phyloP scores from a whole-genome alignment of 306 rosid genomes.

The Boehmeria nivea region DNA sequence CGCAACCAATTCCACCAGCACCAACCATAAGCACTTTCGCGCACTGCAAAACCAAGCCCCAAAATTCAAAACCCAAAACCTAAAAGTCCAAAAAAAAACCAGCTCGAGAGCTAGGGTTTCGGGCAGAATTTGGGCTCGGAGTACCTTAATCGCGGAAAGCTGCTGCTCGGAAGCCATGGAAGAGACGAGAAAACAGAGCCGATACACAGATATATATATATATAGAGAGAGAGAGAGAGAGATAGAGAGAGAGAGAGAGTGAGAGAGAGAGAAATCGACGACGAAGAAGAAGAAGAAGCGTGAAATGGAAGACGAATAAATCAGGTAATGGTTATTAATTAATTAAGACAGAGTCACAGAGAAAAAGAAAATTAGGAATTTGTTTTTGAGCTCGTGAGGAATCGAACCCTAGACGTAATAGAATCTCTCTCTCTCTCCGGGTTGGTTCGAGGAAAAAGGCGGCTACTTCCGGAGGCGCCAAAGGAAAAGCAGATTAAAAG shows the following conservation, averaged over 20 bases:
- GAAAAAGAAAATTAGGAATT: background rate
- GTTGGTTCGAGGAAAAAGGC: background rate
- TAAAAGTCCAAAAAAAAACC: background rate
- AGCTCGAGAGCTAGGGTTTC: conserved; percentile 23
- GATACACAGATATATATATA: no score
- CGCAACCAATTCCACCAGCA: conserved; percentile 99
- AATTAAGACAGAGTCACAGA: background rate
- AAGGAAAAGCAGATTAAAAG: background rate
- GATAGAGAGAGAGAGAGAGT: conserved; percentile 5
- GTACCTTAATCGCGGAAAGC: conserved; percentile 51
- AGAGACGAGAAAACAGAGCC: conserved; percentile 6
- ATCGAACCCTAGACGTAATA: conserved; percentile 26
- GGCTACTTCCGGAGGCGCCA: conserved; percentile 2
- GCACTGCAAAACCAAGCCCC: conserved; percentile 40
- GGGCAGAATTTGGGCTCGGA: conserved; percentile 4
- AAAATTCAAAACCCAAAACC: background rate
- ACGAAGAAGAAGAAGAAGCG: conserved; percentile 4
- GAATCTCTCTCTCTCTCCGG: conserved; percentile 3
- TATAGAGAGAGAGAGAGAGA: background rate
- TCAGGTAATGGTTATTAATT: background rate
- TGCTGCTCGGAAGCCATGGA: conserved; percentile 61
- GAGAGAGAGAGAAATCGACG: conserved; percentile 5
- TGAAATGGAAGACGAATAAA: conserved; percentile 9
- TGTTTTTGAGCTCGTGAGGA: conserved; percentile 12
- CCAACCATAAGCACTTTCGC: conserved; percentile 97